phyloP scores from a whole-genome alignment of 2,329 filamentous ascomycete genomes.

The Trichoderma cornu-damae region DNA sequence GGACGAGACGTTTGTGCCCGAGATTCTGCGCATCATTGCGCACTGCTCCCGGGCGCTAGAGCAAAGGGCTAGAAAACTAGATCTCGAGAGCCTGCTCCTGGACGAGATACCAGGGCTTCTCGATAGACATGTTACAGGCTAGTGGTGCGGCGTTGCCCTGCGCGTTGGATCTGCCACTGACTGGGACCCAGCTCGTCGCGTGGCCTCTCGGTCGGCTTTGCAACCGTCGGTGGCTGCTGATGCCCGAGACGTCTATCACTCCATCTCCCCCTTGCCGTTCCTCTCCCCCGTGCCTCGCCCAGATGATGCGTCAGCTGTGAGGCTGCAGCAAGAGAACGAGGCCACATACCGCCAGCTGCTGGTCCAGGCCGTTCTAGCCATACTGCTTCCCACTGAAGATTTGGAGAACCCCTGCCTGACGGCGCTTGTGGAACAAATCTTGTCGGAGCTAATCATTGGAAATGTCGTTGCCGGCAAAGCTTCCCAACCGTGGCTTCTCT shows the following conservation, averaged over 20 bases:
- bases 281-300: conserved; percentile 68
- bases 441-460: conserved; percentile 85
- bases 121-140: conserved; percentile 74
- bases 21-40: conserved; percentile 84
- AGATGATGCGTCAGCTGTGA: conserved; percentile 44
- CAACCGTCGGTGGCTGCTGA: conserved; percentile 57
- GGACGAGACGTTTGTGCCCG: conserved; percentile 80
- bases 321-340: conserved; percentile 71
- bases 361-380: conserved; percentile 73
- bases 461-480: conserved; percentile 74
- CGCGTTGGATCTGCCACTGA: conserved; percentile 21
- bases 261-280: conserved; percentile 73
- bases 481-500: conserved; percentile 84
- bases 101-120: conserved; percentile 84
- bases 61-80: conserved; percentile 74
- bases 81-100: conserved; percentile 74
- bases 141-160: conserved; percentile 3
- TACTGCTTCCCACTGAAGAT: conserved; percentile 88
- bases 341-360: conserved; percentile 79
- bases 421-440: conserved; percentile 76
- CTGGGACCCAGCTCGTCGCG: conserved; percentile 60
- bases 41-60: conserved; percentile 87
- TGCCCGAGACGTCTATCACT: conserved; percentile 71
- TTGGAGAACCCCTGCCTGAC: conserved; percentile 82
- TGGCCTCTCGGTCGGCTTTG: conserved; percentile 54